Evolutionary conservation across 768 basidiomycete genomes (phyloP), one percentile per base, ranked within the genome.

Genomic region (Fibroporia radiculosa): DNA sequence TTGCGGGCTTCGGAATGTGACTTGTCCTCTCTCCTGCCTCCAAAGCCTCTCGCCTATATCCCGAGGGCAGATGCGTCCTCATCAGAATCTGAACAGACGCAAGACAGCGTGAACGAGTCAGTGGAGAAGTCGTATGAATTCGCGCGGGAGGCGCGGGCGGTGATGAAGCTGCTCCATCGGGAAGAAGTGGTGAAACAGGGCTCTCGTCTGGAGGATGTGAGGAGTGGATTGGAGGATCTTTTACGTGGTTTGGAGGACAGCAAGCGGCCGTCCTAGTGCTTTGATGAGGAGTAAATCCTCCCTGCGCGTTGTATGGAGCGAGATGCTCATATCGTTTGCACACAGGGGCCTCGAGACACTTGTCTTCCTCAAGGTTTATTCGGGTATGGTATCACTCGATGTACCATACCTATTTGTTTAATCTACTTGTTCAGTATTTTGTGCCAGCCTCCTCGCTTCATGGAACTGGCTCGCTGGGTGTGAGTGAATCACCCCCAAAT

Each of bases 111-210:
- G 14, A 65, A 73, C 28, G 50, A 52, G 32, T 66, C 72, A 22
- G 70, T 84, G 12, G 59, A 69, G 49, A 64, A 62, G 37, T 85
- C 86, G 11, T 71, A 73, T 49, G 73, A 78, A 47, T 86, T 84
- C 52, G 73, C 73, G 12, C 60, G 62, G 44, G 74, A 77, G 51
- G 72, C 80, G 6, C 70, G 84, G 42, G 66, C 68, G 1, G 77
- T 72, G n/a, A 64, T 88, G 40, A 73, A 62, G 58, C 58, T 80
- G 6, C 63, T 74, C 44, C 66, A 78, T 48, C 60, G 67, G 16
- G 77, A 71, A 4, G 76, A 74, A 27, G 64, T 80, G 27, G 77
- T 76, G 37, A 61, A 56, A 6, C 69, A 79, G 61, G 83, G 72
- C 4, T 61, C 56, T 8, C 67, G 67, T 41, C 69, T 88, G 40